Evolutionary conservation across 805 yeast genomes (phyloP).

Genomic region (Kregervanrija fluxuum): DNA sequence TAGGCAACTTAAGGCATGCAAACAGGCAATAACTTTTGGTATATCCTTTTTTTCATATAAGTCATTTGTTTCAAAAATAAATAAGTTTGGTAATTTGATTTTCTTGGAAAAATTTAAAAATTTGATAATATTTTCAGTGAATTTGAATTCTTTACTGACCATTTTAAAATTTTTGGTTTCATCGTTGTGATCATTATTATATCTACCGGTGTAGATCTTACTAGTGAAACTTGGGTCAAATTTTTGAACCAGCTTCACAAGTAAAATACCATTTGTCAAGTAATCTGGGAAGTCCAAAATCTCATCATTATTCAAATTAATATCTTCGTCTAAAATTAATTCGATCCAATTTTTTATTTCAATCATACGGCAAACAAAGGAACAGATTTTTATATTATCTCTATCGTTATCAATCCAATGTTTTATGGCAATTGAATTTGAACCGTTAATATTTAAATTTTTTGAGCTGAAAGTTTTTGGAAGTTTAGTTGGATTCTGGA

Average conservation of each 20-base stretch:
- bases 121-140: conserved; percentile 85
- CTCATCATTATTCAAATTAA: conserved; percentile 28
- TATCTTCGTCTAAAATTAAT: conserved; percentile 18
- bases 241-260: conserved; percentile 70
- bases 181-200: conserved; percentile 9
- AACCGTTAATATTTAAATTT: conserved; percentile 3
- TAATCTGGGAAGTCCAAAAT: conserved; percentile 50
- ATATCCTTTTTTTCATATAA: conserved; percentile 85
- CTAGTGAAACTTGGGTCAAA: conserved; percentile 61
- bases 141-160: conserved; percentile 63
- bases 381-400: conserved; percentile 28
- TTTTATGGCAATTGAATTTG: conserved; percentile 6
- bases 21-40: conserved; percentile 89
- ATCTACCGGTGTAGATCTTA: conserved; percentile 43
- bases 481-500: neutral
- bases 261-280: conserved; percentile 74
- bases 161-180: conserved; percentile 23
- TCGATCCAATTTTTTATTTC: conserved; percentile 49
- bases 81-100: conserved; percentile 77
- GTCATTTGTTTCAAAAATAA: conserved; percentile 87
- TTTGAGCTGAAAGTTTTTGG: conserved; percentile 6
- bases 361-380: conserved; percentile 45
- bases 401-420: conserved; percentile 26
- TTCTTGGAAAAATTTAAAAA: conserved; percentile 66
- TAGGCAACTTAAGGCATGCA: conserved; percentile 80